Conservation (phyloP, 345 rosid species). For the Citrus glauca region DNA sequence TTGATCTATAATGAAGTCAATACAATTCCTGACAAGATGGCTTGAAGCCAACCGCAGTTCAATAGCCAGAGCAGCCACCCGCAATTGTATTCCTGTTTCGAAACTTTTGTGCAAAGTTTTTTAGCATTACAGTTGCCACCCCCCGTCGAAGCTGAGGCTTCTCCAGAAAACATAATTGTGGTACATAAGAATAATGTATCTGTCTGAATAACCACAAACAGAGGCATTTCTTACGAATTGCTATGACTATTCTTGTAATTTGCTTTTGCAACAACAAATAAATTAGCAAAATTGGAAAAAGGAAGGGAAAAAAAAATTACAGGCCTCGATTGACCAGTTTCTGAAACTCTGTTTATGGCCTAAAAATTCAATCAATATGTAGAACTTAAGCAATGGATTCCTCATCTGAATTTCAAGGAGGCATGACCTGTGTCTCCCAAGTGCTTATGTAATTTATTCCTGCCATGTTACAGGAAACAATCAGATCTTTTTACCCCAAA, state of each 20-base stretch:
- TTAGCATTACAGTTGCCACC: too few relatives aligned
- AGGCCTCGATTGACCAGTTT: neutral
- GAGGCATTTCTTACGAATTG: neutral
- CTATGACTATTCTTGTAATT: neutral
- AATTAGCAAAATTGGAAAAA: neutral
- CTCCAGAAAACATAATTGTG: neutral
- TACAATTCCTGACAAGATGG: neutral
- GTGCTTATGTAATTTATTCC: conserved; percentile 75
- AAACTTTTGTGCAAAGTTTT: neutral
- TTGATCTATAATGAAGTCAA: neutral
- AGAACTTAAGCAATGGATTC: neutral
- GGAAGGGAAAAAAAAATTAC: neutral
- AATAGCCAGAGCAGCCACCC: neutral
- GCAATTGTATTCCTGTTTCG: neutral
- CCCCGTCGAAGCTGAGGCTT: too few relatives aligned
- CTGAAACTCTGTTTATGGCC: neutral
- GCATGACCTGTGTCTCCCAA: conserved; percentile 79
- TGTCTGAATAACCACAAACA: neutral
- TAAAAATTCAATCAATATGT: neutral
- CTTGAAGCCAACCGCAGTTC: neutral
- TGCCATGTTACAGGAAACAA: conserved; percentile 21
- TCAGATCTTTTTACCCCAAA: neutral
- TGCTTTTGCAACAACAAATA: neutral
- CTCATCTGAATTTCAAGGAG: conserved; percentile 48
- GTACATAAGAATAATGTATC: too few relatives aligned